Evolutionary conservation across 176 grass and related monocot genomes (phyloP), one percentile per base, ranked within the genome.

Genomic region (Aegilops sharonensis): DNA sequence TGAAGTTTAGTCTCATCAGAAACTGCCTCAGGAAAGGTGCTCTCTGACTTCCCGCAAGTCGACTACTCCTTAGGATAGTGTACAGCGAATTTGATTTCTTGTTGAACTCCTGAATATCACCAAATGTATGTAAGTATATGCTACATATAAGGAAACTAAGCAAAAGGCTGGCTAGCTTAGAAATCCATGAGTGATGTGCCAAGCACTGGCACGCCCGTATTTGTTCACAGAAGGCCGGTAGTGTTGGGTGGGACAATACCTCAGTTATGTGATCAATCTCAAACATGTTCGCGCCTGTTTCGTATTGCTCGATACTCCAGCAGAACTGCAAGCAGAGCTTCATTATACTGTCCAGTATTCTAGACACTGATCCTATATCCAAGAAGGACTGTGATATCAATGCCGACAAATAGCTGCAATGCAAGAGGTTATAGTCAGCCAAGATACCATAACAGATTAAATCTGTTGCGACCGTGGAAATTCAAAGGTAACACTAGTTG

Each of bases 1-100:
- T 99, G n/a, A 81, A 99, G 57, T 99, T 99, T 9, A 99, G 68
- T 36, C 97, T 90, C 94, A 96, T 99, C 45, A 99, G 90, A 77
- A 96, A 96, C 78, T 98, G 97, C 62, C 97, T 90, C 21, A 98
- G 68, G 67, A 96, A 99, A 82, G 94, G 97, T 17, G 97, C 94
- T 86, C 97, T 90, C 84, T 99, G 94, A 67, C 90, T 94, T 59
- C 94, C 94, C 5, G 94, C 92, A 3, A 99, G 90, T 30, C 92
- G 93, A 57, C 93, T 99, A n/a, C 94, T 99, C 20, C 94, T 86
- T 69, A 99, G 77, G 80, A 99, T 96, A 7, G 97, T 99, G 77
- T 99, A 99, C 11, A 96, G 50, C 4, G 97, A 99, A 89, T 99
- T 99, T 57, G 97, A 99, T 72, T 99, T 99, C 89, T 99, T 99